These are phyloP conservation scores for Seiridium cupressi DNA, from an alignment of 2,329 filamentous ascomycete genomes.

Conservation along the genomic window DNA sequence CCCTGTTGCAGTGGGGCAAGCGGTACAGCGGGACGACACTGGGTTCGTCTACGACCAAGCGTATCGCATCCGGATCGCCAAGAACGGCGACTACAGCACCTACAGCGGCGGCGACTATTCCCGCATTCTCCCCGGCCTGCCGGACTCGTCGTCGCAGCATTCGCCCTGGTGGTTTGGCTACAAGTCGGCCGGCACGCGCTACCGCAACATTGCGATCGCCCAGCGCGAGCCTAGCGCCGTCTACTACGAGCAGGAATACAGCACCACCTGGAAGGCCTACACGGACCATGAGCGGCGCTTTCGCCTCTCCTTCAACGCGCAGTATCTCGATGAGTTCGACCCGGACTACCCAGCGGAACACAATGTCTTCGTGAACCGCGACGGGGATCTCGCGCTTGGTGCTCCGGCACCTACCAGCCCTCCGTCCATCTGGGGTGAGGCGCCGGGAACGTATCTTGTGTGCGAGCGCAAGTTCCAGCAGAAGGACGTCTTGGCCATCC, in stretches of 20 bases:
- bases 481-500: background rate
- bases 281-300: background rate
- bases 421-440: background rate
- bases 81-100: background rate
- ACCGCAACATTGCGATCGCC: background rate
- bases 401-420: background rate
- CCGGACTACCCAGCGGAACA: conserved; percentile 1
- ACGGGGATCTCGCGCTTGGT: background rate
- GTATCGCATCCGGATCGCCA: conserved; percentile 2
- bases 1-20: background rate
- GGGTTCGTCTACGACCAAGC: conserved; percentile 1
- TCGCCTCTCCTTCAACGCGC: background rate
- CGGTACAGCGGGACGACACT: background rate
- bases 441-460: background rate
- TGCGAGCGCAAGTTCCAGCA: background rate
- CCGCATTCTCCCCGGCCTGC: background rate
- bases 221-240: background rate
- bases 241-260: conserved; percentile 1
- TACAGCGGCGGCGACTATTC: background rate
- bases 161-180: conserved; percentile 2
- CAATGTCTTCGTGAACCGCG: conserved; percentile 1
- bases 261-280: background rate
- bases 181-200: background rate
- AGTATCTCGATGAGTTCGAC: conserved; percentile 2
- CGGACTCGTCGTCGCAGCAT: background rate